Conservation (phyloP, 352 stramenopile species). For the Thalassiosira livingstoniorum region DNA sequence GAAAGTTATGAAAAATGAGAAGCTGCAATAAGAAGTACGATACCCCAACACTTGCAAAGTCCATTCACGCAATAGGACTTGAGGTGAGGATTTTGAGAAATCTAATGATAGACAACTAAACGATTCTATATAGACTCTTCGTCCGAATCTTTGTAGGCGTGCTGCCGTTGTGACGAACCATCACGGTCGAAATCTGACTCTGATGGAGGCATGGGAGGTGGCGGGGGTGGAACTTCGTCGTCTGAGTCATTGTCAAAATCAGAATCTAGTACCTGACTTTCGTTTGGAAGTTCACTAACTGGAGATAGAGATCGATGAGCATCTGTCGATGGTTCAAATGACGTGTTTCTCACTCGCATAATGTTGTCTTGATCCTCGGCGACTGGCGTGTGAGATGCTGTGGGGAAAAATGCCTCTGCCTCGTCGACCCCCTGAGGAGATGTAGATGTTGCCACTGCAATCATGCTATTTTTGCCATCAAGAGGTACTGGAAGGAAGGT, state of each 20-base stretch:
- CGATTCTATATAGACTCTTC: constrained; percentile 52
- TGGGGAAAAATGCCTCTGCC: constrained; percentile 12
- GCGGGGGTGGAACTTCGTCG: constrained; percentile 32
- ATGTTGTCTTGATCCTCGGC: constrained; percentile 16
- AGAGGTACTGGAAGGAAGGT: constrained; percentile 50
- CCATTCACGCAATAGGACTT: no score
- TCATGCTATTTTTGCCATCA: constrained; percentile 8
- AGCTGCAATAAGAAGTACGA: no score
- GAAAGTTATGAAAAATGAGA: no score
- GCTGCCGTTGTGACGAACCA: constrained; percentile 7
- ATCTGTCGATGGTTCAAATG: background rate
- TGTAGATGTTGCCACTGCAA: background rate
- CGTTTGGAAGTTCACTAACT: constrained; percentile 45
- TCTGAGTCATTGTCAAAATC: constrained; percentile 55
- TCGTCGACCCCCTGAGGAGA: constrained; percentile 19
- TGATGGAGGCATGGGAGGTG: constrained; percentile 30
- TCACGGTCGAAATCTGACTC: no score
- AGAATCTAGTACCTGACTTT: constrained; percentile 60
- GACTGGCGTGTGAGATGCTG: constrained; percentile 4
- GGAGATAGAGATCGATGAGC: constrained; percentile 24
- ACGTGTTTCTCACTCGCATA: constrained; percentile 13
- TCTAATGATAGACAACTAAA: background rate
- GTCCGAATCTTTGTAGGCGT: constrained; percentile 14
- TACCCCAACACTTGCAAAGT: no score
- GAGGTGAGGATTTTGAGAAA: no score